Base-by-base conservation (phyloP, 2,329 filamentous ascomycete species). In the Fusarium coicis region DNA sequence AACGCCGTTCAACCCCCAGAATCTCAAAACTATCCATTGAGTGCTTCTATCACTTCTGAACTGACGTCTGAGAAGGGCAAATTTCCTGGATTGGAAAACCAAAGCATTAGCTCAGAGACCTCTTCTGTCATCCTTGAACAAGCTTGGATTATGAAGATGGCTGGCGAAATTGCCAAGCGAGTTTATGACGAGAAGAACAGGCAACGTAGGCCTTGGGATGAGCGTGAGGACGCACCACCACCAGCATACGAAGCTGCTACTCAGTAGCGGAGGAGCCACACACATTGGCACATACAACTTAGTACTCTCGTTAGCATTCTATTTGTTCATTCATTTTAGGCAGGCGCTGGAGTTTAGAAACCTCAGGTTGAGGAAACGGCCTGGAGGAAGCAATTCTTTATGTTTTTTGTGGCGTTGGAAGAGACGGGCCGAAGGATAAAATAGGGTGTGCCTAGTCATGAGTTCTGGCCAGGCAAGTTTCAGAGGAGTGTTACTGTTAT, bases 101-200 rank as follows among this genome's bases (percentile, higher is more conserved):
- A 67, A 77, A 73, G 74, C 39, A 67, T 74, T 28, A 73, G 73
- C 59, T 87, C 86, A 2, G 87, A 89, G 37, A 85, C 84, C 10
- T 86, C 87, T 18, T 88, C 88, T 1, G 86, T 87, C 34, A 93
- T 94, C 54, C 85, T 94, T 32, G 93, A 95, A 80, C 92, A 94
- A 81, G 93, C 93, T 6, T 96, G 93, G 93, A 93, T 96, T 83
- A 91, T 92, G 85, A 96, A 97, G 85, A 96, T 99, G 90, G 95
- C 96, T 10, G 92, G 92, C 72, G 96, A 98, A 82, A 96, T 98
- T 77, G 94, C 95, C 40, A 87, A 91, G 56, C 92, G 94, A 63
- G 94, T 97, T 73, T 93, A 96, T 74, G 93, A 97, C 75, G 93
- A 97, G 83, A 96, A 97, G 83, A 85, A 87, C 60, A 84, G 86